These are phyloP conservation scores for Ceratocystis cubensis DNA, from an alignment of 2,329 filamentous ascomycete species.

Conservation along the genomic window DNA sequence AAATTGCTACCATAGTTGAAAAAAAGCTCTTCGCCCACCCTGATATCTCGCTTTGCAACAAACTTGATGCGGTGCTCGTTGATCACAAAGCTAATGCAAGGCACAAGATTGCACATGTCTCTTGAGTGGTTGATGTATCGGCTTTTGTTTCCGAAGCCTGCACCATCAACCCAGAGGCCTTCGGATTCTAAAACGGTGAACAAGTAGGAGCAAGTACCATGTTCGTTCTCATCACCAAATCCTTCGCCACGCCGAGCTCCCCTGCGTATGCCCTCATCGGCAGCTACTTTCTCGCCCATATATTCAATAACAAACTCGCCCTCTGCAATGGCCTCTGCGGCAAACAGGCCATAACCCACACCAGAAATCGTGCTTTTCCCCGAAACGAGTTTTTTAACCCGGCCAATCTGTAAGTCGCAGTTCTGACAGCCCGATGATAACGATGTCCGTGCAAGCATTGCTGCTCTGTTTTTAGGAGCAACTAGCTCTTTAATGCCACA, in stretches of 20 bases:
- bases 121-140: slow-evolving; percentile 73
- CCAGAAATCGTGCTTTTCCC: slow-evolving; percentile 56
- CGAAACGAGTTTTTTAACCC: slow-evolving; percentile 52
- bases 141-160: slow-evolving; percentile 65
- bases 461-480: slow-evolving; percentile 7
- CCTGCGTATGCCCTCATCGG: slow-evolving; percentile 55
- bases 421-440: slow-evolving; percentile 55
- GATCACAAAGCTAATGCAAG: slow-evolving; percentile 59
- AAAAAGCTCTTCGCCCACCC: slow-evolving; percentile 62
- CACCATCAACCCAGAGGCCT: slow-evolving; percentile 59
- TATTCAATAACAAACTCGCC: slow-evolving; percentile 74
- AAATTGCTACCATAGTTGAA: slow-evolving; percentile 69
- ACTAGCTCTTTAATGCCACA: slow-evolving; percentile 43
- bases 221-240: slow-evolving; percentile 41
- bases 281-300: slow-evolving; percentile 61
- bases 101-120: slow-evolving; percentile 45
- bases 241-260: slow-evolving; percentile 48
- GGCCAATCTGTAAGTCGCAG: slow-evolving; percentile 55
- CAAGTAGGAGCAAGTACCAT: slow-evolving; percentile 51
- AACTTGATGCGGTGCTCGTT: slow-evolving; percentile 67
- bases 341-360: slow-evolving; percentile 64
- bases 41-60: slow-evolving; percentile 53
- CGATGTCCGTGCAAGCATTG: slow-evolving; percentile 32
- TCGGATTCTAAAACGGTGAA: slow-evolving; percentile 48
- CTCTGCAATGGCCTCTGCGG: slow-evolving; percentile 51